Evolutionary conservation across 192 early-diverging fungal genomes (phyloP), one percentile per base, ranked within the genome.

Genomic region (Gigaspora rosea): DNA sequence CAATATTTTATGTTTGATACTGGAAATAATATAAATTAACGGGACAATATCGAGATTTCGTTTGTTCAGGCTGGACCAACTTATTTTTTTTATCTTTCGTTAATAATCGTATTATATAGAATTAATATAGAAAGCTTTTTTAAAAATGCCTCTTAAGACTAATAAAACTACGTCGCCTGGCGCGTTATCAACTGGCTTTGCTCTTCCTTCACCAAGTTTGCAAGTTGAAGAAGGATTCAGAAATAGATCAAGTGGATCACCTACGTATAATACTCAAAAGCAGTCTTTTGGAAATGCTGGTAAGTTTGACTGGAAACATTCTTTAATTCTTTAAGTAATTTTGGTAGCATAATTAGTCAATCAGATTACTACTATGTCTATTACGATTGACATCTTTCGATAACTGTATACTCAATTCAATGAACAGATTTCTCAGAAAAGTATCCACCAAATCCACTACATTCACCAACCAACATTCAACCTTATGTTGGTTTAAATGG

Each of bases 401-500:
- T 27, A 27, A 27, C 27, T 27, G 7, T 41, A 41, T 41, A 41
- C 2, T 49, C 18, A 20, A 35, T 49, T 68, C n/a, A n/a, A 27
- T n/a, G 11, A 18, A 71, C 18, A 22, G n/a, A 7, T 4, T 20
- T 35, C 8, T 33, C 18, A 72, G 11, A 15, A 58, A 58, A 16
- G 6, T 10, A 63, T 41, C 13, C n/a, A 41, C n/a, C 71, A 67
- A 67, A 9, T 6, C 35, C 71, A 41, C 56, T 54, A 27, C 8
- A 57, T 6, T 56, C 27, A 5, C 20, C 33, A 35, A 51, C 3
- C 8, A 33, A 22, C 7, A 64, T 75, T 4, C 16, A 75, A 49
- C 73, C 73, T 27, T 75, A 75, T 41, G 8, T 75, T 41, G 74
- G 74, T 16, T 36, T 75, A n/a, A 36, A 41, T 32, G 62, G 36